Conservation (phyloP, 1,139 yeast genomes). For the Nakaseomyces glabratus region DNA sequence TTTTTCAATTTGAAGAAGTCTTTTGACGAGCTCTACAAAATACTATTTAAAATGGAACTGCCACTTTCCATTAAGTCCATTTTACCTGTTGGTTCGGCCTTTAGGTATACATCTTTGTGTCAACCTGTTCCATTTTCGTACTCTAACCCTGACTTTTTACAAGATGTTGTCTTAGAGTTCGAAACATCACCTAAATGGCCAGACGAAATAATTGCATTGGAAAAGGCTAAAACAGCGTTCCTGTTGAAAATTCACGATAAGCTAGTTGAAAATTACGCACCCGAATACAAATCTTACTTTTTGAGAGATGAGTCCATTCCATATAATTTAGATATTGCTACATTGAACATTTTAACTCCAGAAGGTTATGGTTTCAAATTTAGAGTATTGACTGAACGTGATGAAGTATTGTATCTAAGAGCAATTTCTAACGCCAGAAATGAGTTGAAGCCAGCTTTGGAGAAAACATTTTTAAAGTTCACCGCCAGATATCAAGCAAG, state of each 20-base stretch:
- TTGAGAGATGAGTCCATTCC: constrained; percentile 61
- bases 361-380: constrained; percentile 80
- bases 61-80: constrained; percentile 70
- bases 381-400: constrained; percentile 71
- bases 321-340: constrained; percentile 48
- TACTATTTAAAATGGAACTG: constrained; percentile 39
- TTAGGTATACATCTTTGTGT: constrained; percentile 64
- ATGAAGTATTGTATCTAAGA: constrained; percentile 61
- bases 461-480: constrained; percentile 55
- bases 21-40: constrained; percentile 57
- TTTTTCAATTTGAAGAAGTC: constrained; percentile 53
- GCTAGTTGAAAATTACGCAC: constrained; percentile 38
- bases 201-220: constrained; percentile 75
- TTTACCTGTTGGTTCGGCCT: constrained; percentile 60
- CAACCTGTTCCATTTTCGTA: constrained; percentile 79
- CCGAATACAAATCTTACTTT: constrained; percentile 48
- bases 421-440: constrained; percentile 55
- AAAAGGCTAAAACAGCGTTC: constrained; percentile 85
- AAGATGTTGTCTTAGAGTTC: constrained; percentile 73
- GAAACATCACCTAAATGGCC: constrained; percentile 95
- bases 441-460: constrained; percentile 50
- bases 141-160: constrained; percentile 72
- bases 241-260: constrained; percentile 61
- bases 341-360: constrained; percentile 64
- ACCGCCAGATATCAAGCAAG: constrained; percentile 59